Percentiles rank a stretch among this genome's conserved stretches.
phyloP scores from a whole-genome alignment of 2,329 filamentous ascomycete species.

The Aspergillus sp. region DNA sequence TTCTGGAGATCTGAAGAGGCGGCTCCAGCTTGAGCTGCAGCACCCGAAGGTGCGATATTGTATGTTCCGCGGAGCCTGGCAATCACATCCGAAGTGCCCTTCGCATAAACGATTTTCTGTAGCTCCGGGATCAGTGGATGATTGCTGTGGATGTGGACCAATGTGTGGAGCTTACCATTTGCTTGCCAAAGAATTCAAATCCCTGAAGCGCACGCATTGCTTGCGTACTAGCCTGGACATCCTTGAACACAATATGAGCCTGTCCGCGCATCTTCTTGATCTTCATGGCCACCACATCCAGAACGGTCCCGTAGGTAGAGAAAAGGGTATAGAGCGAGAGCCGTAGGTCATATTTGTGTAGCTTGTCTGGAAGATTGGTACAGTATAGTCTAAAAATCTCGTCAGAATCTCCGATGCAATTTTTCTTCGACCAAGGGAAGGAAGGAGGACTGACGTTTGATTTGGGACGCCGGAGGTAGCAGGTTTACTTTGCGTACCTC shows the following conservation, averaged over 20 bases:
- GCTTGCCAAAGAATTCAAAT: constrained; percentile 78
- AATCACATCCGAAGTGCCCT: constrained; percentile 82
- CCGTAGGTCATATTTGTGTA: constrained; percentile 84
- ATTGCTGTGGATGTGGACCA: not conserved
- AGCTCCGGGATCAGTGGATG: not conserved
- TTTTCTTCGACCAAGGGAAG: constrained; percentile 1
- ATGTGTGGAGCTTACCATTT: constrained; percentile 65
- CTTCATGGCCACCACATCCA: constrained; percentile 88
- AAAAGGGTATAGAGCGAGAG: constrained; percentile 90
- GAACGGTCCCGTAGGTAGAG: constrained; percentile 85
- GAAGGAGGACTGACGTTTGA: constrained; percentile 63
- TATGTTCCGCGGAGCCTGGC: constrained; percentile 91
- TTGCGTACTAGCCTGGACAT: constrained; percentile 87
- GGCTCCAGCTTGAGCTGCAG: constrained; percentile 53
- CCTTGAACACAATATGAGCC: constrained; percentile 87
- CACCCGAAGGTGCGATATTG: constrained; percentile 59
- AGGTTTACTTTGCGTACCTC: constrained; percentile 38
- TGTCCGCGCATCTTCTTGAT: constrained; percentile 93
- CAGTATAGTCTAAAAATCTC: constrained; percentile 71
- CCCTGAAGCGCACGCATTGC: constrained; percentile 88
- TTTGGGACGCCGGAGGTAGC: constrained; percentile 62
- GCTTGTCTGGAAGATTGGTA: constrained; percentile 83
- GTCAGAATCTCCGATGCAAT: constrained; percentile 19
- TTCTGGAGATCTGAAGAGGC: constrained; percentile 73
- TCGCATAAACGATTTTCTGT: constrained; percentile 88